Evolutionary conservation across 2,329 filamentous ascomycete genomes (phyloP), one percentile per base, ranked within the genome.

Genomic region (Hymenoscyphus infarciens): DNA sequence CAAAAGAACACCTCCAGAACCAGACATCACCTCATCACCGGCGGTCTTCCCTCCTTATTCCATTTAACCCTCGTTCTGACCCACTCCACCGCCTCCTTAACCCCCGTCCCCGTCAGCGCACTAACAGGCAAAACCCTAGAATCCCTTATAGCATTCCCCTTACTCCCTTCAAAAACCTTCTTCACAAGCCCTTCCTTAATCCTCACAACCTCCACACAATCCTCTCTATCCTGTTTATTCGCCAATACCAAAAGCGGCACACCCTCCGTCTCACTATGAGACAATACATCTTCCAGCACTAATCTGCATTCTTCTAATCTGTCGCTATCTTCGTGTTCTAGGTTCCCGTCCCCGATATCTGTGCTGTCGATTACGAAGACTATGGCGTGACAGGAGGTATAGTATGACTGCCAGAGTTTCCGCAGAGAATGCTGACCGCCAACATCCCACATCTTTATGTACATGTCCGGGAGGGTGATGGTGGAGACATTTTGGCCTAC

Each of bases 401-500:
- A 99, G 80, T 99, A 99, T 76, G 88, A 92, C 76, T 97, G 92
- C 95, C 95, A 99, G 35, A 98, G 85, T 67, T 89, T 89, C 66
- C 95, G 88, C 74, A 99, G 84, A 31, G 86, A 89, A 73, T 95
- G 87, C 77, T 99, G 95, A 6, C 95, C 95, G 67, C 95, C 95
- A 0, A 99, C 92, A 75, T 99, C 95, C 95, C 95, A 98, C 71
- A 99, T 90, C 81, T 97, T 97, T 74, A 99, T 83, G 81, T 98
- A 97, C 86, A 97, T 94, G 76, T 97, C 92, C 16, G 92, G 89
- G 27, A 98, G 83, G 25, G 90, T 87, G 74, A 99, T 91, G 56
- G 93, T 95, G 66, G 91, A 90, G 67, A 98, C 93, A 78, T 98
- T 98, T 76, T 98, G 95, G 68, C 95, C 95, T 71, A 98, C 94